Evolutionary conservation across 352 stramenopile genomes (phyloP).

Genomic region (Aphanomyces cochlioides): DNA sequence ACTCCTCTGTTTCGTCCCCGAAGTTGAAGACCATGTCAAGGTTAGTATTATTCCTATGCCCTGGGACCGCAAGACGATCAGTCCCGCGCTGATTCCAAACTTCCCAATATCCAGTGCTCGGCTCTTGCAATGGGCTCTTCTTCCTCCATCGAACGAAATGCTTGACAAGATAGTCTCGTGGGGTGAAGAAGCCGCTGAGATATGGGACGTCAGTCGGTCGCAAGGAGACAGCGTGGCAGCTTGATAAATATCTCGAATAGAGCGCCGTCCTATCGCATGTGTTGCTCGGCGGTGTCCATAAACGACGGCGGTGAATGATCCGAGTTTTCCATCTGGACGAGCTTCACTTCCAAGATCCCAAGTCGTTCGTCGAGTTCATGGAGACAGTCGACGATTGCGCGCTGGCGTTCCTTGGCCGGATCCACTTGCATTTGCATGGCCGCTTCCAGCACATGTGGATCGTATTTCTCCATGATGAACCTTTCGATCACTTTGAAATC

Average conservation of each 20-base stretch:
- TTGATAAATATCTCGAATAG: too few species aligned
- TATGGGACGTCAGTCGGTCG: background rate
- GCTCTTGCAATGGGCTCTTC: slow-evolving; percentile 50
- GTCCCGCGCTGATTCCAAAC: slow-evolving; percentile 52
- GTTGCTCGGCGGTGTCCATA: too few species aligned
- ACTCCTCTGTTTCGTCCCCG: slow-evolving; percentile 61
- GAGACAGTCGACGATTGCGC: slow-evolving; percentile 16
- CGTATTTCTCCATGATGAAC: slow-evolving; percentile 86
- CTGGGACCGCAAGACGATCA: slow-evolving; percentile 69
- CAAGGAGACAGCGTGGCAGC: too few species aligned
- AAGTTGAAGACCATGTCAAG: slow-evolving; percentile 59
- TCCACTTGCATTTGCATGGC: slow-evolving; percentile 49
- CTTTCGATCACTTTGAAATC: slow-evolving; percentile 77
- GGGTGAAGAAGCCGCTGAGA: slow-evolving; percentile 38
- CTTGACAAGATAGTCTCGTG: slow-evolving; percentile 66
- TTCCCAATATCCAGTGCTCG: slow-evolving; percentile 62
- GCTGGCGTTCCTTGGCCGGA: slow-evolving; percentile 3
- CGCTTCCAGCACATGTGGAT: slow-evolving; percentile 65
- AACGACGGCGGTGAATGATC: too few species aligned
- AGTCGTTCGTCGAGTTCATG: slow-evolving; percentile 18
- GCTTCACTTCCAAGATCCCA: background rate
- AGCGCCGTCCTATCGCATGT: too few species aligned
- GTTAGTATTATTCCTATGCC: slow-evolving; percentile 65
- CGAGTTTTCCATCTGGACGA: slow-evolving; percentile 9
- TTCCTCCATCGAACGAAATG: slow-evolving; percentile 50